Conservation (phyloP, 441 rosid genomes). For the Mallotus japonicus region DNA sequence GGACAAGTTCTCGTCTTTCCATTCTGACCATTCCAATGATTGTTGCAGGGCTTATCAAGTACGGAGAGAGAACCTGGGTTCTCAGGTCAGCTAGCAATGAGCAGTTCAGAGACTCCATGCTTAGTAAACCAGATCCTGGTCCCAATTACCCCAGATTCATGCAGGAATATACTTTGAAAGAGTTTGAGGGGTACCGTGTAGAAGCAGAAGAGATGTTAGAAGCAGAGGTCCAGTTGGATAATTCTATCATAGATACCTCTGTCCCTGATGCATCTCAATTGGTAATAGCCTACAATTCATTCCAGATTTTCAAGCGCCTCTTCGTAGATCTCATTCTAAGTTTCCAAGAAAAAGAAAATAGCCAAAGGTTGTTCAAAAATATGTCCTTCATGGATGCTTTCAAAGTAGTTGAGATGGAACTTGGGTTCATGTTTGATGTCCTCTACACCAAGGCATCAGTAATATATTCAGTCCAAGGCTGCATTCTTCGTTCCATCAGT, state of each 20-base stretch:
- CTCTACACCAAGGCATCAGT: slow-evolving; percentile 48
- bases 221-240: background rate
- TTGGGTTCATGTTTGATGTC: slow-evolving; percentile 45
- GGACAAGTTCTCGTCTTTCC: background rate
- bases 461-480: slow-evolving; percentile 16
- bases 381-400: slow-evolving; percentile 22
- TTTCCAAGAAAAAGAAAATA: slow-evolving; percentile 25
- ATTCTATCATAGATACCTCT: background rate
- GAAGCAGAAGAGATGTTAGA: background rate
- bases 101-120: slow-evolving; percentile 15
- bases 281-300: slow-evolving; percentile 29
- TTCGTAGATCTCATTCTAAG: slow-evolving; percentile 46
- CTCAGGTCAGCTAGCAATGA: slow-evolving; percentile 27
- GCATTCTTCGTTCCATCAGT: background rate
- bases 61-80: slow-evolving; percentile 32
- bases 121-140: background rate
- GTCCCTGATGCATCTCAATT: background rate
- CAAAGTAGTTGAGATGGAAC: slow-evolving; percentile 42
- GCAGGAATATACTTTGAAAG: slow-evolving; percentile 9
- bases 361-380: slow-evolving; percentile 23
- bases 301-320: slow-evolving; percentile 30
- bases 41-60: slow-evolving; percentile 31
- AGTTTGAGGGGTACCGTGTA: background rate
- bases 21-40: slow-evolving; percentile 23
- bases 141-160: slow-evolving; percentile 17